Percentiles rank a stretch among this genome's conserved stretches.
phyloP scores from a whole-genome alignment of 2,329 filamentous ascomycete species.

The Calonectria hawksworthii region DNA sequence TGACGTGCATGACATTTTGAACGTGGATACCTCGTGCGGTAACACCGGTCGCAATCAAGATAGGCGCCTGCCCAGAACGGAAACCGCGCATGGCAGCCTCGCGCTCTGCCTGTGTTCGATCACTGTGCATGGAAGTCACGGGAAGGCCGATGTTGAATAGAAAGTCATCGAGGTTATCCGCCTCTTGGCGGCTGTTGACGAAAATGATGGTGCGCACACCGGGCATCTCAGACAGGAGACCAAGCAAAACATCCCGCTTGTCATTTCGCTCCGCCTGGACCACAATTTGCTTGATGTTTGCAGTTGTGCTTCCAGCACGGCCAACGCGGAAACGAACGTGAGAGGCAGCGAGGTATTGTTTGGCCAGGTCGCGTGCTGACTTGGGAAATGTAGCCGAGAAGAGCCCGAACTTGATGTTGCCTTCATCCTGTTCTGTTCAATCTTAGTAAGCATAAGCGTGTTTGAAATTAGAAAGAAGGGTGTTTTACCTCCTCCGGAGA shows the following conservation, averaged over 20 bases:
- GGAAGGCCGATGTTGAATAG: constrained; percentile 86
- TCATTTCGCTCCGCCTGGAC: constrained; percentile 73
- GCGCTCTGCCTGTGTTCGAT: constrained; percentile 90
- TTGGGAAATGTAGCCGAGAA: constrained; percentile 97
- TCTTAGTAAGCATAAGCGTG: constrained; percentile 40
- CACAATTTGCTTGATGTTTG: constrained; percentile 86
- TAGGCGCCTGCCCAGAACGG: constrained; percentile 79
- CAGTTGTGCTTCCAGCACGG: constrained; percentile 84
- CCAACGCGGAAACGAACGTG: constrained; percentile 89
- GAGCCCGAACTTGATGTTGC: constrained; percentile 79
- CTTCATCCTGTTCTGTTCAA: constrained; percentile 79
- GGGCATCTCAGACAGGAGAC: constrained; percentile 77
- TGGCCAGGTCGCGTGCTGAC: constrained; percentile 80
- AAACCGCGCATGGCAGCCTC: constrained; percentile 93
- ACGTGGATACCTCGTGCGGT: constrained; percentile 92
- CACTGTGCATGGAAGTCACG: constrained; percentile 88
- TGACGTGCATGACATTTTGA: constrained; percentile 87
- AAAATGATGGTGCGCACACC: constrained; percentile 90
- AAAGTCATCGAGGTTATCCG: constrained; percentile 89
- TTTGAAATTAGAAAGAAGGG: constrained; percentile 1
- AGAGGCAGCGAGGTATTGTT: constrained; percentile 79
- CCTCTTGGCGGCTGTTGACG: constrained; percentile 83
- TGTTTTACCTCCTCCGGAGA: constrained; percentile 82
- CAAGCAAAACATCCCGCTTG: constrained; percentile 80
- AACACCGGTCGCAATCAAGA: constrained; percentile 89